Conservation (phyloP, 2,329 filamentous ascomycete species). For the Neonectria punicea region DNA sequence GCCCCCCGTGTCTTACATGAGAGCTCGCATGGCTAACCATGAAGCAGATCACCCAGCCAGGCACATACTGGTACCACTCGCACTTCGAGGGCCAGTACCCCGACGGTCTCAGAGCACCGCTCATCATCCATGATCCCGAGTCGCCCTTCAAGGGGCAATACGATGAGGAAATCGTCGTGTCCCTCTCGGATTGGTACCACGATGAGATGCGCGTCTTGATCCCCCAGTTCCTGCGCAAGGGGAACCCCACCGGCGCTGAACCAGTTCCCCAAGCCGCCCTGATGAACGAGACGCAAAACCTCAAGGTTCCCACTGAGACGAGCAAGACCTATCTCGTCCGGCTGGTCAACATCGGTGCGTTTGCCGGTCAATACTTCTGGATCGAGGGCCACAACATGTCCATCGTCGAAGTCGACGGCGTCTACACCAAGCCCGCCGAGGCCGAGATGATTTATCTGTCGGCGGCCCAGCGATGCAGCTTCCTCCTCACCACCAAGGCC, state of each 20-base stretch:
- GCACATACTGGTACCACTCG: constrained; percentile 84
- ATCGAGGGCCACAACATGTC: constrained; percentile 74
- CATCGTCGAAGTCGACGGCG: constrained; percentile 78
- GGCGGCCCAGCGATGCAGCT: constrained; percentile 73
- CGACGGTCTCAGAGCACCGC: constrained; percentile 72
- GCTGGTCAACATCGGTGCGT: constrained; percentile 75
- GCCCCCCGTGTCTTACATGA: not conserved
- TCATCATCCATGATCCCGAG: constrained; percentile 72
- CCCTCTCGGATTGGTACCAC: constrained; percentile 80
- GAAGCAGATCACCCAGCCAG: constrained; percentile 67
- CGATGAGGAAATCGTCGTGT: constrained; percentile 72
- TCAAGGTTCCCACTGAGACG: constrained; percentile 68
- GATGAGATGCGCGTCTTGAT: constrained; percentile 61
- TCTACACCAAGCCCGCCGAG: constrained; percentile 70
- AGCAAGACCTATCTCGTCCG: constrained; percentile 64
- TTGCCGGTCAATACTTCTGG: constrained; percentile 74
- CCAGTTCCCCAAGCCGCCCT: constrained; percentile 75
- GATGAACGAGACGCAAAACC: constrained; percentile 75
- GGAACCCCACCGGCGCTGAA: constrained; percentile 68
- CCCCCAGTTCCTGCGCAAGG: constrained; percentile 60
- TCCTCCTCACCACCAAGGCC: constrained; percentile 71
- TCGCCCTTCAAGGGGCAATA: constrained; percentile 66
- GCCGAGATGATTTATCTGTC: constrained; percentile 73
- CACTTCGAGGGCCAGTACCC: constrained; percentile 76
- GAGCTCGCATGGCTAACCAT: constrained; percentile 1